These are phyloP conservation scores for Pistacia vera DNA, from an alignment of 345 rosid species.

Conservation along the genomic window DNA sequence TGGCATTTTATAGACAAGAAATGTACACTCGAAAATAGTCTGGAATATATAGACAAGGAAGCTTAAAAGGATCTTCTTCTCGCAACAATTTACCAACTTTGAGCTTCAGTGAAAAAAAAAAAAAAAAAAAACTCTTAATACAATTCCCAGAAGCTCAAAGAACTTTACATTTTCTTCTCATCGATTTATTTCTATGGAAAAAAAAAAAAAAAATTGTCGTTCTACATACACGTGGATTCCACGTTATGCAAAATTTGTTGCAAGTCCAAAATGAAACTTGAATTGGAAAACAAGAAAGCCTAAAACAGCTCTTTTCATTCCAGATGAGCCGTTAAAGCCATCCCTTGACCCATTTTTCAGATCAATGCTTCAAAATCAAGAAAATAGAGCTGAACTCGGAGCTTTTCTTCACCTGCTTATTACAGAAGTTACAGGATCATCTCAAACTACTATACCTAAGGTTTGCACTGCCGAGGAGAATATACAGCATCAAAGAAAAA, in stretches of 20 bases:
- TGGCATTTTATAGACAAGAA: conserved; percentile 14
- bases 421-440: conserved; percentile 43
- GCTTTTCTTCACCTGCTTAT: conserved; percentile 38
- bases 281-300: conserved; percentile 10
- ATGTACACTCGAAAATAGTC: conserved; percentile 7
- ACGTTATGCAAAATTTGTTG: conserved; percentile 22
- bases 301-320: conserved; percentile 12
- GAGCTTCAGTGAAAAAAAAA: conserved; percentile 7
- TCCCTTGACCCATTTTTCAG: conserved; percentile 14
- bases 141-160: conserved; percentile 25
- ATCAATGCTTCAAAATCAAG: conserved; percentile 20
- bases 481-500: not conserved
- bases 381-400: conserved; percentile 17
- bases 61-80: conserved; percentile 13
- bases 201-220: conserved; percentile 9
- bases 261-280: conserved; percentile 15
- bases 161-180: conserved; percentile 28
- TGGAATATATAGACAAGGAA: conserved; percentile 12
- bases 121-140: conserved; percentile 3
- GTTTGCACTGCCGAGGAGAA: conserved; percentile 27
- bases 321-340: conserved; percentile 15
- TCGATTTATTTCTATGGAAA: conserved; percentile 33
- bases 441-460: conserved; percentile 25
- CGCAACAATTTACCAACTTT: conserved; percentile 4
- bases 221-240: conserved; percentile 24